Evolutionary conservation across 1,284 basidiomycete species (phyloP), one percentile per base, ranked within the genome.

Genomic region (Meripilus lineatus): DNA sequence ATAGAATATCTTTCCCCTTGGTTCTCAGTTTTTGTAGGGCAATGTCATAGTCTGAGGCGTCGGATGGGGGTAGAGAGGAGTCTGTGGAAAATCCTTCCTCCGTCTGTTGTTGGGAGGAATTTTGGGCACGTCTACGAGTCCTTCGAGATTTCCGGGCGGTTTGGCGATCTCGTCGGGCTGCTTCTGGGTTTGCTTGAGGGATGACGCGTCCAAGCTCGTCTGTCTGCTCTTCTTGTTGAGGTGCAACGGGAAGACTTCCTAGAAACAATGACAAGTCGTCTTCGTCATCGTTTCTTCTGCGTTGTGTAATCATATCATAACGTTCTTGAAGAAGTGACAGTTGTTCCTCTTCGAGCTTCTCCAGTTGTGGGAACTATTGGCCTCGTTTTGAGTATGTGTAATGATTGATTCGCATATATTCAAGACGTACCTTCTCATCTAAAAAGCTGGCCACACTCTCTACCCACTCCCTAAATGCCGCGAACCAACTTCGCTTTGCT

Each of bases 71-170:
- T 5, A 97, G 70, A 1, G 81, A 80, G 0, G 84, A 79, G 58
- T 96, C 92, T 0, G 91, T 94, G 11, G 89, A 91, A 54, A 81
- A 91, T 0, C 92, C 93, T 58, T 93, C 87, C 47, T 92, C 88
- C 15, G 74, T 75, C 40, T 67, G n/a, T 39, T 48, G 30, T 47
- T 48, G 42, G 48, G 52, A n/a, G 41, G 51, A 57, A 34, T 65
- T 45, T 18, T 42, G 43, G 3, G 61, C 44, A 20, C 62, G 63
- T 30, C 78, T 75, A 32, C 59, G 64, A 26, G 68, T 56, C 18
- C 74, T 73, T 10, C 80, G 75, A 23, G 66, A 59, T 38, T 55
- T 54, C 24, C 85, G 79, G 3, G 77, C 80, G 17, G 69, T 58
- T 5, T 79, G 74, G 40, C 84, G 74, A 40, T 77, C 70, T 13